Evolutionary conservation across 1,284 basidiomycete genomes (phyloP).

Genomic region (Limonomyces culmigenus): DNA sequence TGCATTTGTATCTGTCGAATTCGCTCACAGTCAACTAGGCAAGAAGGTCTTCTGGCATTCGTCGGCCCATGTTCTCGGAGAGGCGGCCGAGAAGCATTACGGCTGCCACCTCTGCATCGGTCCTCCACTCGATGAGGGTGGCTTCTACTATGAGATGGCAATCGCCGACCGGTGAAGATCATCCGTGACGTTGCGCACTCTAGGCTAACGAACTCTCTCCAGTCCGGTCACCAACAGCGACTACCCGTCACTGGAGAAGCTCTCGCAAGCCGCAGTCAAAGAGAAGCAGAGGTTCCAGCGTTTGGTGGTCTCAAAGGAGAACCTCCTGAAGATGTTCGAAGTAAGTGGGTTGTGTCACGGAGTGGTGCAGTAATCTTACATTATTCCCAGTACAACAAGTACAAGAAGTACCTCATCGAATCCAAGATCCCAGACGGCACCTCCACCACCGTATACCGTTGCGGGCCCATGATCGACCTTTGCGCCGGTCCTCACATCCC

Average conservation of each 20-base stretch:
- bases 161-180: constrained; percentile 44
- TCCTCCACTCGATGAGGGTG: constrained; percentile 94
- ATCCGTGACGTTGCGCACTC: background rate
- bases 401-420: constrained; percentile 94
- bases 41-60: constrained; percentile 99
- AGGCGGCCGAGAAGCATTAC: constrained; percentile 92
- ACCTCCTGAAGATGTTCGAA: constrained; percentile 90
- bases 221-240: constrained; percentile 69
- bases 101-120: constrained; percentile 96
- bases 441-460: constrained; percentile 95
- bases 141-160: constrained; percentile 99
- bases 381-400: constrained; percentile 82
- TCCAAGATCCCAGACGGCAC: constrained; percentile 94
- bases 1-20: background rate
- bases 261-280: constrained; percentile 81
- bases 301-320: constrained; percentile 85
- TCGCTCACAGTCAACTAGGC: constrained; percentile 25
- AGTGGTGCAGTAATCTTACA: background rate
- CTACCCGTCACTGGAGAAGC: constrained; percentile 80
- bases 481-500: constrained; percentile 97
- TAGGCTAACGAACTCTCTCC: constrained; percentile 3
- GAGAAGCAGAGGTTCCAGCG: constrained; percentile 97
- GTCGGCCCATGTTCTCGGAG: constrained; percentile 97
- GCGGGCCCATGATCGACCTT: constrained; percentile 96
- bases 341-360: constrained; percentile 32